Conservation (phyloP, 23 red algal genomes). For the Pyropia yezoensis region DNA sequence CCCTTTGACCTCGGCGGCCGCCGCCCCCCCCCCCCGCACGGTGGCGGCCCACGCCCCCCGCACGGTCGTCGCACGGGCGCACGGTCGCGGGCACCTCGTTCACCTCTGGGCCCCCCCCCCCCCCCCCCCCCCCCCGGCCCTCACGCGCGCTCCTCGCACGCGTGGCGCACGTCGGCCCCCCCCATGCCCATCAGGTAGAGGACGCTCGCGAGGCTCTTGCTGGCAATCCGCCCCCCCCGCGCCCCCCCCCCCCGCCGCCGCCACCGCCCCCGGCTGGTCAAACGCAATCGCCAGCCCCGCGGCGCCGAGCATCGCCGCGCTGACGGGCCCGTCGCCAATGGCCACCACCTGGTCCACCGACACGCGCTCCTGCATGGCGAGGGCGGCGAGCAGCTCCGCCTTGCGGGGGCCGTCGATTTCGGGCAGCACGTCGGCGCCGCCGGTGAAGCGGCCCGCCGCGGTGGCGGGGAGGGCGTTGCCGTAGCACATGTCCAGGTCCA, state of each 20-base stretch:
- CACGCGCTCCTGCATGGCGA: conserved; percentile 91
- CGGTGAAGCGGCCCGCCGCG: conserved; percentile 51
- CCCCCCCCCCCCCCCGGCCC: no score
- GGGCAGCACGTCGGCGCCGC: conserved; percentile 33
- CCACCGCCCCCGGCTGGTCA: conserved; percentile 74
- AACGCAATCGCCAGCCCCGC: conserved; percentile 85
- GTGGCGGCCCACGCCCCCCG: no score
- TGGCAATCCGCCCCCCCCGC: conserved; percentile 27
- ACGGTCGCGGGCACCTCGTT: no score
- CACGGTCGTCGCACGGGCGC: no score
- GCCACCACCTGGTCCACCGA: conserved; percentile 82
- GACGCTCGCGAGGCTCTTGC: conserved; percentile 63
- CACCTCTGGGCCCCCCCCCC: no score
- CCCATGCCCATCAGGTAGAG: conserved; percentile 80
- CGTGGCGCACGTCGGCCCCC: conserved; percentile 49
- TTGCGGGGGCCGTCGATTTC: conserved; percentile 83
- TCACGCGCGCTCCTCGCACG: background rate
- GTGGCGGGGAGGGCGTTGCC: conserved; percentile 62
- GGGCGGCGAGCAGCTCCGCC: conserved; percentile 72
- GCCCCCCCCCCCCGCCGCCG: conserved; percentile 23
- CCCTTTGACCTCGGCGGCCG: no score
- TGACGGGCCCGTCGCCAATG: conserved; percentile 93
- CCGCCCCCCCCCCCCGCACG: no score
- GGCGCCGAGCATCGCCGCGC: conserved; percentile 59
- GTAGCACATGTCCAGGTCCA: conserved; percentile 80